Evolutionary conservation across 2,329 filamentous ascomycete genomes (phyloP).

Genomic region (Hypoxylon sp.): DNA sequence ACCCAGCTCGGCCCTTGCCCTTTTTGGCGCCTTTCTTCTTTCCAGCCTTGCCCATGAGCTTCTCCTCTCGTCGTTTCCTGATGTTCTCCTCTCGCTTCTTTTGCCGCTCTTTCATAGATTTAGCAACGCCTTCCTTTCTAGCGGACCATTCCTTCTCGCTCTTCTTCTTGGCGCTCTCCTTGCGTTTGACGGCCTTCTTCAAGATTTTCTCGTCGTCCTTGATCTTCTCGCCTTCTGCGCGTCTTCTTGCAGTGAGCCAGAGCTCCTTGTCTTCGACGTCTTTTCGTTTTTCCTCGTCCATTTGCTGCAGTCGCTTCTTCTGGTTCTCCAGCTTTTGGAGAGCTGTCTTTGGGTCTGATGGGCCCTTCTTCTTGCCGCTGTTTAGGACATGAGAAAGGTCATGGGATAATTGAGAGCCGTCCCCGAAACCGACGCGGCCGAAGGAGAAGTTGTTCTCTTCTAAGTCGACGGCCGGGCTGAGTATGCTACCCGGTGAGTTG

Average conservation of each 20-base stretch:
- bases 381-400: conserved; percentile 73
- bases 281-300: conserved; percentile 83
- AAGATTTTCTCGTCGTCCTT: conserved; percentile 86
- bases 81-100: conserved; percentile 86
- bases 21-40: conserved; percentile 65
- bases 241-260: conserved; percentile 91
- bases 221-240: conserved; percentile 89
- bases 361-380: conserved; percentile 81
- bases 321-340: conserved; percentile 90
- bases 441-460: conserved; percentile 83
- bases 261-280: conserved; percentile 93
- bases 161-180: conserved; percentile 90
- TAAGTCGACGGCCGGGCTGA: conserved; percentile 67
- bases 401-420: conserved; percentile 83
- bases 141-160: conserved; percentile 90
- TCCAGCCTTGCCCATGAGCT: conserved; percentile 68
- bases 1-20: conserved; percentile 68
- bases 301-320: conserved; percentile 78
- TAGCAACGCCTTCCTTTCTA: conserved; percentile 77
- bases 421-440: conserved; percentile 88
- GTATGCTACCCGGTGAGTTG: conserved; percentile 69
- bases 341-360: conserved; percentile 85
- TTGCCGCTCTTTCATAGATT: conserved; percentile 82
- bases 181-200: conserved; percentile 95
- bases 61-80: conserved; percentile 79